Evolutionary conservation across 2,329 filamentous ascomycete species (phyloP), one percentile per base, ranked within the genome.

Genomic region (Atkinsonella texensis): DNA sequence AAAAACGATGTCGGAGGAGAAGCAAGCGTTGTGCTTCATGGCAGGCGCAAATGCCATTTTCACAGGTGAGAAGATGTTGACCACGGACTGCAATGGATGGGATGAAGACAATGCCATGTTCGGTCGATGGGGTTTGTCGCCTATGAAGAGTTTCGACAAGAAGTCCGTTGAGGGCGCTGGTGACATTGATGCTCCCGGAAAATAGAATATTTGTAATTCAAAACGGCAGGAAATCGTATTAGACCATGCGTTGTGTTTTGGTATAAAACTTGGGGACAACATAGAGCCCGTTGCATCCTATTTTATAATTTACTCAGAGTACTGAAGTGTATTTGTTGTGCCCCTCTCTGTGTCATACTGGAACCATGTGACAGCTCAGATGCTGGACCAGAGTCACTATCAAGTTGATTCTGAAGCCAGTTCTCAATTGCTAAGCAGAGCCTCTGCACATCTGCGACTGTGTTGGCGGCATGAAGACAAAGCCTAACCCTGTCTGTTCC

Each of bases 31-130:
- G 57, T 95, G 89, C 68, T 95, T 95, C 71, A 84, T 87, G 79
- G 88, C 89, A 0, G 89, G 89, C 13, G 89, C 89, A 1, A 95
- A 95, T 61, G 89, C 89, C n/a, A 85, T 95, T 35, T 95, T 95
- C 64, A 95, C 89, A 0, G 89, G 89, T 9, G 89, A 95, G 72
- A 95, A 91, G 76, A 95, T 95, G 89, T 67, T 95, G 69, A 95
- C 89, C 4, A 95, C 89, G 0, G 87, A 89, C 52, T 94, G 88
- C 65, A 90, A 88, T 59, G 87, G 88, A 32, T 95, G 87, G 87
- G 88, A 93, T 56, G 87, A 94, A 68, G 89, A 95, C 62, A 83
- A 80, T 56, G 81, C 73, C 42, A 87, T 95, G 81, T 94, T 95
- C 70, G 79, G 83, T 2, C 77, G 81, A 49, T 95, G 88, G 85